Percentiles rank a stretch among this genome's conserved stretches.
These are phyloP conservation scores for Candida schatavii DNA, from an alignment of 805 yeast genomes.

Conservation along the genomic window DNA sequence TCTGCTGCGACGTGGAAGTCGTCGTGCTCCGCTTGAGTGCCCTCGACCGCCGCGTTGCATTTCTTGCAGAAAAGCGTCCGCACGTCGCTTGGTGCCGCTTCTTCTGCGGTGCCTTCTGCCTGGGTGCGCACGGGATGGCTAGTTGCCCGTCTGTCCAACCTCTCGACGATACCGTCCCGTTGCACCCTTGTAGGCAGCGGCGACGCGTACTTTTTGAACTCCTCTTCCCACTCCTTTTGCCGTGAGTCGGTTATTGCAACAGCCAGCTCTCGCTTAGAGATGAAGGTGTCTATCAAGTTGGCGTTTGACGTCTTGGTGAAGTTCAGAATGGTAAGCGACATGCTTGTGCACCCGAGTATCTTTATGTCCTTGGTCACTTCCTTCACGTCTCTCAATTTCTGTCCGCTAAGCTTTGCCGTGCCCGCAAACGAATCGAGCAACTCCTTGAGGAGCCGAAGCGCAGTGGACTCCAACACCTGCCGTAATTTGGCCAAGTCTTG, in stretches of 20 bases:
- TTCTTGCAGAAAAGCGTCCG: neutral
- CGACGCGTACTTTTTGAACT: slow-evolving; percentile 11
- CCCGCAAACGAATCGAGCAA: slow-evolving; percentile 25
- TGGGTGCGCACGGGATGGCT: neutral
- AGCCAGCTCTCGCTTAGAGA: slow-evolving; percentile 9
- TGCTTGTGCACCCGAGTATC: slow-evolving; percentile 44
- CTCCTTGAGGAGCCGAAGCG: slow-evolving; percentile 41
- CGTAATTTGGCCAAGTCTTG: slow-evolving; percentile 36
- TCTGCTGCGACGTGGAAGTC: slow-evolving; percentile 55
- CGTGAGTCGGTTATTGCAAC: neutral
- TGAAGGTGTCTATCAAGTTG: slow-evolving; percentile 31
- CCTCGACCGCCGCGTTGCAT: neutral
- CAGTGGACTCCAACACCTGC: slow-evolving; percentile 23
- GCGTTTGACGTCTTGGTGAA: slow-evolving; percentile 45
- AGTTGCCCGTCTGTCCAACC: neutral
- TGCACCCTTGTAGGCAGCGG: neutral
- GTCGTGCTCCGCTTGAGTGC: slow-evolving; percentile 40
- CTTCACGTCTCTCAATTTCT: slow-evolving; percentile 16
- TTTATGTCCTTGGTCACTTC: slow-evolving; percentile 17
- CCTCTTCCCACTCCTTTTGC: slow-evolving; percentile 5
- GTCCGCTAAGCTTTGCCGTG: slow-evolving; percentile 17
- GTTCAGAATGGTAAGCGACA: slow-evolving; percentile 52
- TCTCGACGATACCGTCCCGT: neutral
- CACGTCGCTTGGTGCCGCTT: neutral
- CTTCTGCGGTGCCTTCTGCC: neutral